Evolutionary conservation across 176 grass and related monocot genomes (phyloP).

Genomic region (Triticum monococcum): DNA sequence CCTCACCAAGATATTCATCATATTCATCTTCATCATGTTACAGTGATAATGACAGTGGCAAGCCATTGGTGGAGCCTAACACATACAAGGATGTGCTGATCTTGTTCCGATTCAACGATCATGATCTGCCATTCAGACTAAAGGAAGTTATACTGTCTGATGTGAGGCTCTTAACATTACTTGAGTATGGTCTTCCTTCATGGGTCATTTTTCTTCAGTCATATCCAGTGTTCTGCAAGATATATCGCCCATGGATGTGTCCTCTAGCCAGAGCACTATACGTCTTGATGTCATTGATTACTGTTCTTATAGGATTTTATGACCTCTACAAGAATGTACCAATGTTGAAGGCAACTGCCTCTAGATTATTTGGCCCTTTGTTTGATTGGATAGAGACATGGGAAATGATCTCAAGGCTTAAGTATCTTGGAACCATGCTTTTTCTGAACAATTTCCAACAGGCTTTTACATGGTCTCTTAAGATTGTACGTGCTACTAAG

Average conservation of each 20-base stretch:
- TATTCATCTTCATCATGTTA: constrained; percentile 46
- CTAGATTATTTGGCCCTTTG: constrained; percentile 90
- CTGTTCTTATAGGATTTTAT: constrained; percentile 99
- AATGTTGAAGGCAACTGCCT: constrained; percentile 85
- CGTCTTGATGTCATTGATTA: constrained; percentile 82
- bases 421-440: constrained; percentile 97
- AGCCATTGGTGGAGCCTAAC: constrained; percentile 43
- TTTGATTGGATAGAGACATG: constrained; percentile 99
- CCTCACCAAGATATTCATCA: constrained; percentile 57
- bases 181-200: constrained; percentile 95
- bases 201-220: constrained; percentile 98
- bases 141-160: constrained; percentile 83
- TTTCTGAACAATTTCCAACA: constrained; percentile 92
- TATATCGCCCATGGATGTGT: constrained; percentile 99
- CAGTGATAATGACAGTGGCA: constrained; percentile 48
- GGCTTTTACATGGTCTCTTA: constrained; percentile 81
- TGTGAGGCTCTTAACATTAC: constrained; percentile 75
- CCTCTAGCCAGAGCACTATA: constrained; percentile 82
- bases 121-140: constrained; percentile 79
- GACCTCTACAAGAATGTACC: constrained; percentile 99
- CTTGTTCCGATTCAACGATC: constrained; percentile 84
- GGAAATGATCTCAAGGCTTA: constrained; percentile 97
- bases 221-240: constrained; percentile 95
- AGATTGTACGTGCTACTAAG: constrained; percentile 61
- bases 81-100: constrained; percentile 82